Evolutionary conservation across 305 asterid genomes (phyloP), one percentile per base, ranked within the genome.

Genomic region (Fraxinus latifolia): DNA sequence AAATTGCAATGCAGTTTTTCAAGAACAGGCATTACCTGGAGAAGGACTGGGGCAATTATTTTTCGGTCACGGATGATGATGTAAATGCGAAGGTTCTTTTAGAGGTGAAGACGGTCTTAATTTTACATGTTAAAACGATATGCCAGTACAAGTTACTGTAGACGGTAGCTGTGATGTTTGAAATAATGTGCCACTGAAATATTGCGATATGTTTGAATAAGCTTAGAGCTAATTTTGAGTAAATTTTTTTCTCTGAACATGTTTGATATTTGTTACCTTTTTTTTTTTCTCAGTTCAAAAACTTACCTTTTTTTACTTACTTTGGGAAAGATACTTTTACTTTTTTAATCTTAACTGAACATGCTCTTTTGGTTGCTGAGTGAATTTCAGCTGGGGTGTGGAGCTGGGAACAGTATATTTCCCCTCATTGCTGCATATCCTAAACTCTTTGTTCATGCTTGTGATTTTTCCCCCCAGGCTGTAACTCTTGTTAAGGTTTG

Each of bases 11-110:
- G 82, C 88, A 93, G 95, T 93, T 93, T 87, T 94, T 93, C 79
- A 92, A 94, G 85, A 93, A 94, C 86, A 84, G 95, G 68, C 97
- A 94, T 84, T 94, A 94, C 84, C 85, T 93, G 90, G 91, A 87
- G 86, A 91, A 91, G 86, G 97, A 94, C 77, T 93, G 97, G 97
- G 93, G 92, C 32, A 83, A 87, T 3, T 89, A 93, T 85, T 92
- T 94, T 84, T 85, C 84, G 74, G 87, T 82, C 39, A 25, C 55
- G 76, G 87, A 80, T 83, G 88, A 77, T 50, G 82, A 67, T 83
- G 82, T 84, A 60, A 79, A 82, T 79, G 88, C 90, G 68, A 94
- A 88, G 85, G 90, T 91, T 72, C 92, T 92, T 75, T 83, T 94
- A 85, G 96, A 94, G 97, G 98, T 88, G 82, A 82, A 71, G 25